These are phyloP conservation scores for Vitis rupestris DNA, from an alignment of 164 flowering plant genomes.

Conservation along the genomic window DNA sequence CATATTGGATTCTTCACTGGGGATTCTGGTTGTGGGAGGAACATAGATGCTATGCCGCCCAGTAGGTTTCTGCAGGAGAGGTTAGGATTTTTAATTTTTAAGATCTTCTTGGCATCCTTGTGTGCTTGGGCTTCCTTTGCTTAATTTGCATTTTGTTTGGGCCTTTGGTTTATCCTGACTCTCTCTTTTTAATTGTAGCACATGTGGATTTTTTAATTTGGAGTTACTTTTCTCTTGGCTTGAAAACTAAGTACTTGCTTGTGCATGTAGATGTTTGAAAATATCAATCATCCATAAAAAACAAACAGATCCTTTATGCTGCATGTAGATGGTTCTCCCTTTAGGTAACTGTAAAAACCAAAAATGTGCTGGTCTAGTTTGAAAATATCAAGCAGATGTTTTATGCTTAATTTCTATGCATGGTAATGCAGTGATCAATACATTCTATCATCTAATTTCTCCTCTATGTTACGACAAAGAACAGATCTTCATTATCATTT, in stretches of 20 bases:
- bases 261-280: constrained; percentile 2
- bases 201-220: background rate
- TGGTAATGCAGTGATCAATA: no score
- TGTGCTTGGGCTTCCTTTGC: background rate
- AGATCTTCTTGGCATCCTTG: background rate
- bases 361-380: no score
- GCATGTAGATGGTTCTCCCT: no score
- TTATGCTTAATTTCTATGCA: no score
- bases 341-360: no score
- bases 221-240: background rate
- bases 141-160: background rate
- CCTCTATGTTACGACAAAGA: no score
- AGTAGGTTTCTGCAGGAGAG: constrained; percentile 9
- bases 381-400: no score
- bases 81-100: constrained; percentile 7
- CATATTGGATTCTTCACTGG: constrained; percentile 16
- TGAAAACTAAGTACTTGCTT: background rate
- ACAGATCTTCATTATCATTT: no score
- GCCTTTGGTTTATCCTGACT: background rate
- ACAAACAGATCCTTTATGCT: no score
- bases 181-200: background rate
- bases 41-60: constrained; percentile 14
- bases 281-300: background rate
- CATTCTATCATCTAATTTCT: no score
- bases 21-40: constrained; percentile 13